A percentile compares a stretch with the other conserved stretches of the same genome.
These are phyloP conservation scores for Penicillium tannophilum DNA, from an alignment of 495 filamentous ascomycete genomes.

Conservation along the genomic window DNA sequence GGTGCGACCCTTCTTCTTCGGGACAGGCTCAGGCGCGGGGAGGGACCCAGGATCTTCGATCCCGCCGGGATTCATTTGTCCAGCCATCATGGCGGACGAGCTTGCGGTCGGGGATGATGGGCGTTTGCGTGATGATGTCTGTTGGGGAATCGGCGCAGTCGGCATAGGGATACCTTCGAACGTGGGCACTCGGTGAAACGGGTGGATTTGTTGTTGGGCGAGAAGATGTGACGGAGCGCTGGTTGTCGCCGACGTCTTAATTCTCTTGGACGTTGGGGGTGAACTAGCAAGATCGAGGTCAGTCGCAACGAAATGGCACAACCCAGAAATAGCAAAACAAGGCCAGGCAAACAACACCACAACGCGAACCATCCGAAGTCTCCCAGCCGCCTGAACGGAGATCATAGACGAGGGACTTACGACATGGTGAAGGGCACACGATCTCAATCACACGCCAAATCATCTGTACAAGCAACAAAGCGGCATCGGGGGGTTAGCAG, in stretches of 20 bases:
- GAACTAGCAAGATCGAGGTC: conserved; percentile 28
- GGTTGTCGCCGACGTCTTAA: conserved; percentile 44
- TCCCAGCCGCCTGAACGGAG: conserved; percentile 31
- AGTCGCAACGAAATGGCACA: conserved; percentile 7
- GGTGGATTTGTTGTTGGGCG: conserved; percentile 47
- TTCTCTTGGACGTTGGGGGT: conserved; percentile 46
- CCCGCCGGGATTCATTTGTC: conserved; percentile 29
- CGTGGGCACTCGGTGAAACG: conserved; percentile 40
- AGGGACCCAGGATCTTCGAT: conserved; percentile 36
- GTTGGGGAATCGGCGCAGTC: conserved; percentile 36
- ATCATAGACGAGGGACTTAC: conserved; percentile 50
- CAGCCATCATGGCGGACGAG: conserved; percentile 39
- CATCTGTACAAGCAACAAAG: conserved; percentile 48
- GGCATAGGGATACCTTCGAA: conserved; percentile 48
- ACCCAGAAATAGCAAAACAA: conserved; percentile 6
- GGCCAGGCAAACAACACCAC: conserved; percentile 1
- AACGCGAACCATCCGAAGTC: conserved; percentile 29
- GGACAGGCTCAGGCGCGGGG: conserved; percentile 49
- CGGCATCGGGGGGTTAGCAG: conserved; percentile 43
- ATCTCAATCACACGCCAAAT: conserved; percentile 45
- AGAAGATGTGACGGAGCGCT: conserved; percentile 44
- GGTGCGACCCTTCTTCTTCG: conserved; percentile 88
- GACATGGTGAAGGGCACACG: conserved; percentile 50
- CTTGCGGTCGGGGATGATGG: conserved; percentile 41
- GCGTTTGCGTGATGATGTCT: conserved; percentile 46